Evolutionary conservation across 495 filamentous ascomycete species (phyloP), one percentile per base, ranked within the genome.

Genomic region (Penicillium desertorum): DNA sequence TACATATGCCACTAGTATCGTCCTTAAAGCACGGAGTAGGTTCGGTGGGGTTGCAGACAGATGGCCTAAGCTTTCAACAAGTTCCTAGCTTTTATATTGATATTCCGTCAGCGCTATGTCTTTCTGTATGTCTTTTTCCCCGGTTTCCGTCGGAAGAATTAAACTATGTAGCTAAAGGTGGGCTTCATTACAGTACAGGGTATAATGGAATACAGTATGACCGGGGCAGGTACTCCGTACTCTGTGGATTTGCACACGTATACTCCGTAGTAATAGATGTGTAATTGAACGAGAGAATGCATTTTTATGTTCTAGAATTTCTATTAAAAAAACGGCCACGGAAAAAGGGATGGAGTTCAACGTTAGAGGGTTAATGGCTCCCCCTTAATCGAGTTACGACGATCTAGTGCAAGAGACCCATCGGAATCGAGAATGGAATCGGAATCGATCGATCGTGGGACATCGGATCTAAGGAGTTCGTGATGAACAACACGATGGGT

Each of bases 361-460:
- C 52, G 51, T 12, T 37, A 8, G 36, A 17, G 22, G 43, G 52
- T 37, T 45, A 54, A 54, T 30, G 30, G 30, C 17, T 32, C 4
- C n/a, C 27, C 45, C 27, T 48, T 20, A 48, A 48, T 19, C 34
- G 41, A 51, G 44, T 37, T 45, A 61, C 45, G 59, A 48, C 47
- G 47, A 57, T 61, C 59, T 48, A 48, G 11, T 19, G 12, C 14
- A 42, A 36, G 45, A 45, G 45, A 45, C 49, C 54, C 42, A 45
- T 63, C 57, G 27, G 20, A 46, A 63, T 57, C 61, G 57, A 46
- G 30, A 63, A 58, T 43, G 3, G 23, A 23, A 23, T 23, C 23
- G 23, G 51, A 12, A 65, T 65, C 64, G 64, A 67, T 67, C 62
- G 64, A 67, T 67, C 64, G 50, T 5, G 49, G 47, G 55, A 30